Percentiles rank a stretch among this genome's conserved stretches.
phyloP scores from a whole-genome alignment of 257 asterid genomes.

The Galeopsis tetrahit region DNA sequence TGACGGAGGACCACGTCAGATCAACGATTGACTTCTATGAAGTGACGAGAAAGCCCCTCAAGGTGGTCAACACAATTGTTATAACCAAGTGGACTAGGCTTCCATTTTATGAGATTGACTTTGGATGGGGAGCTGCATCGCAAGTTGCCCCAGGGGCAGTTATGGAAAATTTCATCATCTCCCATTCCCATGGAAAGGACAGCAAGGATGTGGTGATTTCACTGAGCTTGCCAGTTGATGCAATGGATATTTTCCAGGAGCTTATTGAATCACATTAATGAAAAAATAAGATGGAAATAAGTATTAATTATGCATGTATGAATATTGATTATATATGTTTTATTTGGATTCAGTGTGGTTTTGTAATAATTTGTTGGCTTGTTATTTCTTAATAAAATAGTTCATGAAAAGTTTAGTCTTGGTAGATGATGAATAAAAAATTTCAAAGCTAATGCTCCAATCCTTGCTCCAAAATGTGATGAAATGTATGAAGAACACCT shows the following conservation, averaged over 20 bases:
- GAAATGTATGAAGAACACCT: no score
- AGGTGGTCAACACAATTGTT: neutral
- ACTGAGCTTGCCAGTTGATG: neutral
- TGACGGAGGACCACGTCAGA: slow-evolving; percentile 4
- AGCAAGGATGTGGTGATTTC: neutral
- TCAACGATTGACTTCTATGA: neutral
- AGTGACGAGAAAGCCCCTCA: slow-evolving; percentile 8
- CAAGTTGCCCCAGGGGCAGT: neutral
- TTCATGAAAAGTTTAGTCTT: no score
- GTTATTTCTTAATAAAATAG: no score
- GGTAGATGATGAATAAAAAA: no score
- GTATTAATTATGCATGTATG: no score
- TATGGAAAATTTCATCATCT: neutral
- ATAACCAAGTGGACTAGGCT: slow-evolving; percentile 22
- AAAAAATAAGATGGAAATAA: no score
- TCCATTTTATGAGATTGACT: slow-evolving; percentile 5
- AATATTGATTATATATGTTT: no score
- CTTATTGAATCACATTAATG: neutral
- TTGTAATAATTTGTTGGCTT: no score
- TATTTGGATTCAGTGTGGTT: no score
- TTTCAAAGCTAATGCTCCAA: no score
- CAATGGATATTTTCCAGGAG: neutral
- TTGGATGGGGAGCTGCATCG: slow-evolving; percentile 16
- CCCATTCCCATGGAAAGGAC: neutral
- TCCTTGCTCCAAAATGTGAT: no score